Base-by-base conservation (phyloP, 1,284 basidiomycete genomes). In the Paramarasmius palmivorus region DNA sequence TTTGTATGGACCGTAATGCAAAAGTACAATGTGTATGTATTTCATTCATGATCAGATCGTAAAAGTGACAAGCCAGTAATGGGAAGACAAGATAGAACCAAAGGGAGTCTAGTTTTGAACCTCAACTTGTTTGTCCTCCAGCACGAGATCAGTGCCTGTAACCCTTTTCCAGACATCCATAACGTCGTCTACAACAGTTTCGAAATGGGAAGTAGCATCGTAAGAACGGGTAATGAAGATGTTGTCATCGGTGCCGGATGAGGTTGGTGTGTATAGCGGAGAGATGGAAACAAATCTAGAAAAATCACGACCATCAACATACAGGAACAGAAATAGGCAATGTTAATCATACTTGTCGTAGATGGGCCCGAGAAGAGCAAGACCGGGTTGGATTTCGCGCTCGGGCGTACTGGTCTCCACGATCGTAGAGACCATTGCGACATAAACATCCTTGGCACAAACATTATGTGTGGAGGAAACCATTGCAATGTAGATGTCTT, bases 401-500 rank as follows among this genome's bases (percentile, higher is more conserved):
- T 99, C 96, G 32, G 97, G 97, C 59, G 82, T 87, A 68, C 87
- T 83, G 1, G 96, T 98, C 79, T 99, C 97, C 50, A 99, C 96
- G 62, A 99, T 92, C 29, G 97, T 99, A 61, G 95, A 98, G 60
- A 99, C 97, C 63, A 98, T 98, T 29, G 95, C 97, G 62, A 99
- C 84, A 72, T 95, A 95, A 59, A 98, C 76, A 67, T 95, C 93
- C 72, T 93, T 92, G 5, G 96, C 92, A 62, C 94, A 96, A 60
- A 99, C 95, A 65, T 98, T 98, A 77, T 99, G 97, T 14, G 95
- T 94, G 32, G 91, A 86, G 2, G 96, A 99, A 45, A 99, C 95
- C 77, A 92, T 91, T 7, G 97, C 95, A 65, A 99, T 91, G 78
- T 99, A 99, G 70, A 99, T 99, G 75, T 99, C 95, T 98, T 61